phyloP scores from a whole-genome alignment of 352 stramenopile species.

The Sclerospora graminicola region DNA sequence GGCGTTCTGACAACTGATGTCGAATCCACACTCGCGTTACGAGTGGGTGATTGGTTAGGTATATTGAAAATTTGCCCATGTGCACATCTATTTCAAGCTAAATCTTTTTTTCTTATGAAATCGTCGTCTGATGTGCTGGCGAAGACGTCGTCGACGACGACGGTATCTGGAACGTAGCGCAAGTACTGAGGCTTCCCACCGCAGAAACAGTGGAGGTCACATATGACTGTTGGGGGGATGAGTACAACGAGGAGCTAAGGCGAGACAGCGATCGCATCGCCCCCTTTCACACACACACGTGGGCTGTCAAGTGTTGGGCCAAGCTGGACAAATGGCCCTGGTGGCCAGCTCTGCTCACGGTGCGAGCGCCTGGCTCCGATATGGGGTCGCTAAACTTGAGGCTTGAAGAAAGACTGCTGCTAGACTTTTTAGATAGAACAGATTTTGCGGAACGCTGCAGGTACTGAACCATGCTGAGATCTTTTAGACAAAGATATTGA shows the following conservation, averaged over 20 bases:
- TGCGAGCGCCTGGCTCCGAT: constrained; percentile 26
- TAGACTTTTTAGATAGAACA: constrained; percentile 44
- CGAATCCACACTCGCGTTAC: constrained; percentile 1
- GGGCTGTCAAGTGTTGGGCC: constrained; percentile 61
- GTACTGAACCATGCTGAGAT: background rate
- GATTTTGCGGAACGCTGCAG: constrained; percentile 23
- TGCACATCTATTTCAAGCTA: background rate
- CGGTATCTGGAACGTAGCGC: constrained; percentile 53
- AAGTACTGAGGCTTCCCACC: constrained; percentile 22
- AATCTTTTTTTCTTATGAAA: background rate
- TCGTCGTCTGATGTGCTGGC: background rate
- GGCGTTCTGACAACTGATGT: too few relatives aligned
- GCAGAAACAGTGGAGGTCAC: constrained; percentile 13
- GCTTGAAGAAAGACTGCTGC: constrained; percentile 28
- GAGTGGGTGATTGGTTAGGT: constrained; percentile 38
- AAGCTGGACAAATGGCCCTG: constrained; percentile 62
- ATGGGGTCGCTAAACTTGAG: constrained; percentile 24
- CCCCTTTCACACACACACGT: constrained; percentile 60
- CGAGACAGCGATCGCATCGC: constrained; percentile 43
- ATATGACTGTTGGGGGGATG: constrained; percentile 56
- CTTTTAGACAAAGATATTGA: background rate
- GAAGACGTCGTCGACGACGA: constrained; percentile 49
- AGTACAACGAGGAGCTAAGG: constrained; percentile 46
- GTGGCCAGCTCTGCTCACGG: constrained; percentile 49
- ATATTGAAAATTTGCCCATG: too few relatives aligned